Percentiles rank a stretch among this genome's conserved stretches.
phyloP scores from a whole-genome alignment of 768 basidiomycete genomes.

The Gloeostereum incarnatum region DNA sequence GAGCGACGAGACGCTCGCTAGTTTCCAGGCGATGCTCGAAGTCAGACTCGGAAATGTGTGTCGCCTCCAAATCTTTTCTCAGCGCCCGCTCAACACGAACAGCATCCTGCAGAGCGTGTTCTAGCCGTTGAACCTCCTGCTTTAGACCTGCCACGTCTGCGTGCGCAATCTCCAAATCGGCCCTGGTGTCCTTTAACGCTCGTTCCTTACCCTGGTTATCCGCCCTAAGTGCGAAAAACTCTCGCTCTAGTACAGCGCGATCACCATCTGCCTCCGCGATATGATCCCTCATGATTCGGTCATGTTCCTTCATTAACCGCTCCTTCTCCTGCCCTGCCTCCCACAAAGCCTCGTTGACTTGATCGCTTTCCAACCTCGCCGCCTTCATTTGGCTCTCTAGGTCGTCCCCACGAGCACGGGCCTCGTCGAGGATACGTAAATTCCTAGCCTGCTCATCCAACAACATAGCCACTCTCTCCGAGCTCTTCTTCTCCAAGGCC shows the following conservation, averaged over 20 bases:
- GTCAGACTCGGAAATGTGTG: constrained; percentile 56
- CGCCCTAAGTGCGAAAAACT: constrained; percentile 65
- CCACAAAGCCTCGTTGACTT: constrained; percentile 57
- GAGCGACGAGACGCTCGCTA: constrained; percentile 62
- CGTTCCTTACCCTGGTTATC: constrained; percentile 50
- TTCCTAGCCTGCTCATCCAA: constrained; percentile 72
- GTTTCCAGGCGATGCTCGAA: constrained; percentile 61
- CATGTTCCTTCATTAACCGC: constrained; percentile 55
- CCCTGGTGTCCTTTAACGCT: constrained; percentile 52
- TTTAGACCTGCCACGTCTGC: constrained; percentile 61
- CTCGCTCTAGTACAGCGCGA: constrained; percentile 84
- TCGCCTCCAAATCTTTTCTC: constrained; percentile 65
- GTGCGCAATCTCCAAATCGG: constrained; percentile 53
- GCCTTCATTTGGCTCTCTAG: constrained; percentile 66
- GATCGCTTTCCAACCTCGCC: constrained; percentile 63
- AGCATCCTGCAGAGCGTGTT: constrained; percentile 62
- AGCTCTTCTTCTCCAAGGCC: constrained; percentile 53
- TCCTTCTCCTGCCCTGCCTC: constrained; percentile 76
- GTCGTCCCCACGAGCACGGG: constrained; percentile 64
- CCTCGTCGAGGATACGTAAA: constrained; percentile 64
- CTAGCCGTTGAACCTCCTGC: constrained; percentile 64
- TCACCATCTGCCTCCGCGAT: constrained; percentile 92
- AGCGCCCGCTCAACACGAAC: constrained; percentile 59
- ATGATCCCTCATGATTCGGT: constrained; percentile 69
- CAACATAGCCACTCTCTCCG: constrained; percentile 51